Conservation (phyloP, 108 stramenopile species). For the Fragilaria crotonensis region DNA sequence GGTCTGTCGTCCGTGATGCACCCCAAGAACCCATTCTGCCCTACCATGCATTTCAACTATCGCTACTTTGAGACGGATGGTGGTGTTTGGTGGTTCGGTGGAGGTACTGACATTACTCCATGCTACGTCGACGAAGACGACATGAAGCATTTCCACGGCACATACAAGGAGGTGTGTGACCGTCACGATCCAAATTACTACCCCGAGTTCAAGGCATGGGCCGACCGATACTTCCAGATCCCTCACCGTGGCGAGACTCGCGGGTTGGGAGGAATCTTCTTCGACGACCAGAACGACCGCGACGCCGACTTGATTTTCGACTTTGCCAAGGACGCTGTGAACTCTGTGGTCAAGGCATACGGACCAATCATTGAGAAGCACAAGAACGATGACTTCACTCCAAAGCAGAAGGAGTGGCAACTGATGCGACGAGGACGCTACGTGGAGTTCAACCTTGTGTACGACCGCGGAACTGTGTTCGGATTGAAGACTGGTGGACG, state of each 20-base stretch:
- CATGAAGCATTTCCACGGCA: slow-evolving; percentile 97
- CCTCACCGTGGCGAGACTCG: slow-evolving; percentile 94
- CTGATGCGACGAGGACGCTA: slow-evolving; percentile 91
- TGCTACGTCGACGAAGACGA: slow-evolving; percentile 92
- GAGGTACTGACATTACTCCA: slow-evolving; percentile 99
- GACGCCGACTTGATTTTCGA: slow-evolving; percentile 83
- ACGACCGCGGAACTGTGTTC: slow-evolving; percentile 98
- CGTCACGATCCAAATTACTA: slow-evolving; percentile 95
- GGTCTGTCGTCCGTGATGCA: slow-evolving; percentile 97
- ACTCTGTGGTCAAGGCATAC: slow-evolving; percentile 86
- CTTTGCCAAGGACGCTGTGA: slow-evolving; percentile 81
- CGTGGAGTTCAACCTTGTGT: slow-evolving; percentile 99
- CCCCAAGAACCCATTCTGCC: slow-evolving; percentile 92
- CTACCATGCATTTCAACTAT: slow-evolving; percentile 99
- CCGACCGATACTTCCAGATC: slow-evolving; percentile 95
- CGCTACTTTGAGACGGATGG: slow-evolving; percentile 98
- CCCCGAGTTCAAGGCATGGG: slow-evolving; percentile 96
- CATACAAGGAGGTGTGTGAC: slow-evolving; percentile 98
- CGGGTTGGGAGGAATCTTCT: slow-evolving; percentile 98
- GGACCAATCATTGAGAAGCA: slow-evolving; percentile 87
- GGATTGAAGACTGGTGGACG: slow-evolving; percentile 98
- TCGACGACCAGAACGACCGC: slow-evolving; percentile 95
- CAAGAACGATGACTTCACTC: slow-evolving; percentile 86
- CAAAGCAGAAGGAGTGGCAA: slow-evolving; percentile 96
- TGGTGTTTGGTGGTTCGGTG: slow-evolving; percentile 99